These are phyloP conservation scores for Neurospora sp. DNA, from an alignment of 2,329 filamentous ascomycete species.

Conservation along the genomic window DNA sequence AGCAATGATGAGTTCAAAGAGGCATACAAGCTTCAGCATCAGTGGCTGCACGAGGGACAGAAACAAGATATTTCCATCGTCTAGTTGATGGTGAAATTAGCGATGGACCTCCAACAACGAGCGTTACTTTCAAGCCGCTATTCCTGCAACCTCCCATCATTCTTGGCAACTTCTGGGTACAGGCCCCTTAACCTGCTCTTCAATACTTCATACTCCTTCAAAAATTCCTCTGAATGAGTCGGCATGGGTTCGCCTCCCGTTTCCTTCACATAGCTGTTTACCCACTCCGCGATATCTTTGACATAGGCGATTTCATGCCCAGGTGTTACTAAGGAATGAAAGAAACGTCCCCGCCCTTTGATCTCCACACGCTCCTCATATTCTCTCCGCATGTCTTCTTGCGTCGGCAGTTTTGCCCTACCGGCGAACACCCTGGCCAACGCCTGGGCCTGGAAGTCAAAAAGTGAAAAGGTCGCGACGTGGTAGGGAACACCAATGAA, in stretches of 20 bases:
- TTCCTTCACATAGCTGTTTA: slow-evolving; percentile 16
- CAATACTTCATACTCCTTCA: slow-evolving; percentile 12
- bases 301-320: slow-evolving; percentile 19
- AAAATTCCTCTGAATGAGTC: slow-evolving; percentile 25
- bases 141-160: background rate
- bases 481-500: slow-evolving; percentile 60
- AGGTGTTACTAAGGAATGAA: slow-evolving; percentile 25
- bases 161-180: background rate
- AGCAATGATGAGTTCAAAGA: background rate
- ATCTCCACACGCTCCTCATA: slow-evolving; percentile 22
- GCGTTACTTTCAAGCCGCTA: background rate
- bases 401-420: slow-evolving; percentile 34
- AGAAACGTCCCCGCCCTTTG: slow-evolving; percentile 25
- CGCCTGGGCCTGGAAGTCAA: slow-evolving; percentile 59
- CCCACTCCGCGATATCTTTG: slow-evolving; percentile 16
- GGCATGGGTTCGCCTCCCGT: slow-evolving; percentile 19
- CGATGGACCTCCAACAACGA: background rate
- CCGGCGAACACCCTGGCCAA: slow-evolving; percentile 48
- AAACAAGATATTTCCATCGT: background rate
- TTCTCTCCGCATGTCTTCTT: slow-evolving; percentile 28
- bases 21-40: background rate
- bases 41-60: background rate
- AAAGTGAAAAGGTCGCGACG: slow-evolving; percentile 58
- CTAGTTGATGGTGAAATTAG: background rate
- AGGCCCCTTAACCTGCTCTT: slow-evolving; percentile 10